Conservation (phyloP, 2,329 filamentous ascomycete species). For the Rhynchosporium graminicola region DNA sequence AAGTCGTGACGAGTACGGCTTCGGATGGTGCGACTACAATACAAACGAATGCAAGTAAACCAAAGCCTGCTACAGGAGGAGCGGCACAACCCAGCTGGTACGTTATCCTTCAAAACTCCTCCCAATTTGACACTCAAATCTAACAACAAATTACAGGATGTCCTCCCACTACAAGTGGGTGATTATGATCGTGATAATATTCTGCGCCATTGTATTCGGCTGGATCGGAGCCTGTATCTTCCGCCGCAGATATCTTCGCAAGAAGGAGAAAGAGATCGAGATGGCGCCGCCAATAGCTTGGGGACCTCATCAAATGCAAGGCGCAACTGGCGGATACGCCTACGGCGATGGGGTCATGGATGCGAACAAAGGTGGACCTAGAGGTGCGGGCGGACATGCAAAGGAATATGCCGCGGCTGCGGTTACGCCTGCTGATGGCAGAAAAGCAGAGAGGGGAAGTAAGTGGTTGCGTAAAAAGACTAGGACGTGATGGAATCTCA, state of each 20-base stretch:
- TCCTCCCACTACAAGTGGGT: constrained; percentile 77
- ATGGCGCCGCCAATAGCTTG: constrained; percentile 42
- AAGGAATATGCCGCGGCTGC: constrained; percentile 25
- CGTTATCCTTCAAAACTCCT: background rate
- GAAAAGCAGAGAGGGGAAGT: constrained; percentile 26
- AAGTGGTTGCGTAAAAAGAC: constrained; percentile 28
- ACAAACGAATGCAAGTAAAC: constrained; percentile 11
- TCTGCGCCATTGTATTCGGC: constrained; percentile 66
- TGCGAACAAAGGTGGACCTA: constrained; percentile 9
- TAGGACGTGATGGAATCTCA: constrained; percentile 11
- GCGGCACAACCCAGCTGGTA: constrained; percentile 24
- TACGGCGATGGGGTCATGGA: constrained; percentile 28
- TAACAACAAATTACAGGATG: constrained; percentile 52
- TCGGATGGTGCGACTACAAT: constrained; percentile 10
- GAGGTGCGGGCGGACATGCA: constrained; percentile 19
- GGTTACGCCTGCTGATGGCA: constrained; percentile 24
- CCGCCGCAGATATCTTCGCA: constrained; percentile 72
- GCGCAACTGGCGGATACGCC: constrained; percentile 32
- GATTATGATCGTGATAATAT: constrained; percentile 74
- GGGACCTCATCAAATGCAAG: constrained; percentile 43
- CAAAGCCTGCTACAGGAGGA: background rate
- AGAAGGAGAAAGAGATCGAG: constrained; percentile 56
- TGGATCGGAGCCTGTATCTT: constrained; percentile 70
- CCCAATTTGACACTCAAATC: background rate
- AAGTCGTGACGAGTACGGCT: constrained; percentile 32